Conservation (phyloP, 495 filamentous ascomycete species). For the Lasiosphaeria hispida region DNA sequence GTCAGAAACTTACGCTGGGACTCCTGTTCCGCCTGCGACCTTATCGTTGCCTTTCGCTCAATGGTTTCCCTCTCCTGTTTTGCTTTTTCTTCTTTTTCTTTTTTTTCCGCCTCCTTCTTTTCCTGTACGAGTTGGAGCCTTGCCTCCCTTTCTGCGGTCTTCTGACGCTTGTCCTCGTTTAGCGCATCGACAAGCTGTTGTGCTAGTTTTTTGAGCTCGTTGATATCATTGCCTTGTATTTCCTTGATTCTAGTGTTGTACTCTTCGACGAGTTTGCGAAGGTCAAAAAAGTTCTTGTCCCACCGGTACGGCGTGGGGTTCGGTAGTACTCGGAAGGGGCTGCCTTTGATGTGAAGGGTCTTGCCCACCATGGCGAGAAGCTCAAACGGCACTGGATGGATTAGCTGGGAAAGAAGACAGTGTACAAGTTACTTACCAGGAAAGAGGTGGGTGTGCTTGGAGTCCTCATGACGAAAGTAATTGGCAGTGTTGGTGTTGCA, state of each 20-base stretch:
- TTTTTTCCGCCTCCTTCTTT: background rate
- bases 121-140: conserved; percentile 14
- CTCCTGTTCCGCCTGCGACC: background rate
- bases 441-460: conserved; percentile 43
- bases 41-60: background rate
- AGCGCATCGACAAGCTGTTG: conserved; percentile 10
- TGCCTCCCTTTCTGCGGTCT: conserved; percentile 7
- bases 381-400: conserved; percentile 46
- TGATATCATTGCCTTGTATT: conserved; percentile 3
- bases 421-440: conserved; percentile 34
- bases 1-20: background rate
- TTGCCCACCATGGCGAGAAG: conserved; percentile 51
- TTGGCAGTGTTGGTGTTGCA: conserved; percentile 43
- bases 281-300: conserved; percentile 43
- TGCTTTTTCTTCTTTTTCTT: background rate
- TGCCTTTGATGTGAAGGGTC: conserved; percentile 40
- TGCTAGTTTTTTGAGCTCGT: conserved; percentile 6
- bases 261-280: conserved; percentile 32
- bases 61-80: too few relatives aligned
- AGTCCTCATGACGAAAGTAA: conserved; percentile 34
- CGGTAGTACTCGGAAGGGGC: conserved; percentile 45
- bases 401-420: conserved; percentile 9
- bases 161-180: background rate
- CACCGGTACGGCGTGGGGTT: conserved; percentile 49
- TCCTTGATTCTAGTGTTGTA: conserved; percentile 28